These are phyloP conservation scores for Reticulascus tulasneorum DNA, from an alignment of 2,329 filamentous ascomycete genomes.

Conservation along the genomic window DNA sequence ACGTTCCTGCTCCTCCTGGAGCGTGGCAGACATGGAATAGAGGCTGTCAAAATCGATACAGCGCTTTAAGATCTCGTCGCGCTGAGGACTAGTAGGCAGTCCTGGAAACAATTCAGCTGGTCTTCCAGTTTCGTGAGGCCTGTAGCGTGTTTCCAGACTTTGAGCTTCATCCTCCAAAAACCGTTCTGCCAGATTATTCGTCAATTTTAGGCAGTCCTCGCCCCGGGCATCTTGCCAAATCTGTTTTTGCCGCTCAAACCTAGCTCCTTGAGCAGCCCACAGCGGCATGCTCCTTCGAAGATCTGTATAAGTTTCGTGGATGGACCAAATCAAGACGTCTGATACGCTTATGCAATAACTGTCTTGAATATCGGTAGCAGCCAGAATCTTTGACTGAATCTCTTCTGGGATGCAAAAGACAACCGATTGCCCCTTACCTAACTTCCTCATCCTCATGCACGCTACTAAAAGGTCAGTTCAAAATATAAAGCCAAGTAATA, in stretches of 20 bases:
- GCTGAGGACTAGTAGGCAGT: neutral
- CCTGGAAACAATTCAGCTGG: neutral
- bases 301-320: constrained; percentile 52
- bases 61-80: constrained; percentile 23
- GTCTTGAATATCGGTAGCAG: constrained; percentile 7
- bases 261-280: constrained; percentile 57
- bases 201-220: constrained; percentile 8
- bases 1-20: constrained; percentile 66
- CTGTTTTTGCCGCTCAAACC: constrained; percentile 38
- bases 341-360: constrained; percentile 37
- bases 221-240: constrained; percentile 23
- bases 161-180: constrained; percentile 55
- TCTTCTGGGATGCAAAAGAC: constrained; percentile 58
- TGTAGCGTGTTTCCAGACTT: constrained; percentile 48
- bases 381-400: constrained; percentile 49
- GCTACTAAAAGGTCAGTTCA: constrained; percentile 34
- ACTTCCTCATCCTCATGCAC: constrained; percentile 67
- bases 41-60: constrained; percentile 31
- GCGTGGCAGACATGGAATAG: constrained; percentile 26
- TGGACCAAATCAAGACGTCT: constrained; percentile 57
- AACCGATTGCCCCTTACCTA: constrained; percentile 64
- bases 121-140: constrained; percentile 21
- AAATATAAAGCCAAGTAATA: too few relatives aligned
- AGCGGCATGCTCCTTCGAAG: constrained; percentile 46
- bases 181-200: constrained; percentile 24